Evolutionary conservation across 345 rosid species (phyloP), one percentile per base, ranked within the genome.

Genomic region (Carallia brachiata): DNA sequence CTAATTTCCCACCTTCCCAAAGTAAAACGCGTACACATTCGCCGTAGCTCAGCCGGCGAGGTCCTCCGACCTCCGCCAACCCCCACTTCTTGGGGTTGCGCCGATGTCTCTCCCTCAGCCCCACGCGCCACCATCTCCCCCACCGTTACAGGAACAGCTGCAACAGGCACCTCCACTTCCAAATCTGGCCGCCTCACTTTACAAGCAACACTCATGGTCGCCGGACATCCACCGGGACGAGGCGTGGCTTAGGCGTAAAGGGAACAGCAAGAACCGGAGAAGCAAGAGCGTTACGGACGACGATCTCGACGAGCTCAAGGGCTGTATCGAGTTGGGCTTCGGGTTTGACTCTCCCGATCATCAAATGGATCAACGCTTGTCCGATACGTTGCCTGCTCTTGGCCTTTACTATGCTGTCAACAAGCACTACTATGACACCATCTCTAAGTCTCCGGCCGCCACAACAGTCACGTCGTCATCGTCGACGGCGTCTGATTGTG

Each of bases 221-320:
- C 97, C 98, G 12, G 98, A 91, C 76, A 78, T 86, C 4, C 74
- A 73, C 79, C 80, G 98, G 36, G 92, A 94, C 4, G 96, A 91
- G 84, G 96, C 88, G 13, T 94, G 98, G 98, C 84, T 78, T 12
- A 75, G 85, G 70, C 87, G 97, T 65, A 91, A 86, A 36, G 89
- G 87, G 3, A 81, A 63, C 66, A 65, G 73, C 61, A 80, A 74
- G 75, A 82, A 74, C 53, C 73, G 75, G 71, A 78, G 85, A 4
- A 87, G 88, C 68, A 94, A 87, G 81, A 94, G 96, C 87, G 87
- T 91, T 40, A 91, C 96, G 0, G 97, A 90, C 36, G 98, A 91
- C 31, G 98, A 94, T 64, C 84, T 94, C 19, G 97, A 90, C 69
- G 97, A 94, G 72, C 98, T 94, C 56, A 94, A 91, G 77, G 98